These are phyloP conservation scores for Licmophora abbreviata DNA, from an alignment of 108 stramenopile genomes.

Conservation along the genomic window DNA sequence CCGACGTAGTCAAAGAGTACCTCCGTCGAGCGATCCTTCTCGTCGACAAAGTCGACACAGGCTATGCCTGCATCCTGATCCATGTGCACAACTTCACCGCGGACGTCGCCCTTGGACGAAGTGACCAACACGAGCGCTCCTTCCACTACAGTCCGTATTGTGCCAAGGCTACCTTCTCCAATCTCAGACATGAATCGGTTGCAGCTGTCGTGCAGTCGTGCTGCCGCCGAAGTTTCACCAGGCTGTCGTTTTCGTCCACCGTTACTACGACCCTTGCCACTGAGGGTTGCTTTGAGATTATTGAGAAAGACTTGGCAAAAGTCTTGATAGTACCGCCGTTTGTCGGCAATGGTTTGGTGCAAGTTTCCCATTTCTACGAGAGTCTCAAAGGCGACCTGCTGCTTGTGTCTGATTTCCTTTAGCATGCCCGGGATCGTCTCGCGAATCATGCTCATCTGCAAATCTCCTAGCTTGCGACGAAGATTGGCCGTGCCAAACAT, in stretches of 20 bases:
- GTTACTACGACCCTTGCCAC: constrained; percentile 29
- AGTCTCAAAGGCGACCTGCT: constrained; percentile 10
- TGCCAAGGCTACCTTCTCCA: constrained; percentile 24
- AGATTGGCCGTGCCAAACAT: constrained; percentile 42
- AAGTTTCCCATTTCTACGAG: constrained; percentile 13
- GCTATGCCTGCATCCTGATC: constrained; percentile 16
- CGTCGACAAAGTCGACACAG: constrained; percentile 31
- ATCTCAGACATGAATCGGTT: constrained; percentile 17
- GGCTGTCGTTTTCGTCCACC: neutral
- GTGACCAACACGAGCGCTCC: constrained; percentile 32
- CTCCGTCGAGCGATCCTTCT: constrained; percentile 19
- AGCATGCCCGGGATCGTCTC: constrained; percentile 35
- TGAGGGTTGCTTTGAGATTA: constrained; percentile 21
- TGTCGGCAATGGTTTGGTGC: constrained; percentile 25
- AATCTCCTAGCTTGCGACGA: constrained; percentile 30
- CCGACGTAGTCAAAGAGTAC: constrained; percentile 34
- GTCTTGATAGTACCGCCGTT: constrained; percentile 36
- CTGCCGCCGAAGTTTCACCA: constrained; percentile 12
- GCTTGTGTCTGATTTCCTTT: constrained; percentile 22
- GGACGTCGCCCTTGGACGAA: constrained; percentile 3
- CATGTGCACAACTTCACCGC: constrained; percentile 27
- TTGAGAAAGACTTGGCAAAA: constrained; percentile 18
- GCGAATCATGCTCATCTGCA: constrained; percentile 41
- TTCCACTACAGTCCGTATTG: constrained; percentile 23
- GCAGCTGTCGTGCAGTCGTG: constrained; percentile 31